These are phyloP conservation scores for Trichophyton verrucosum DNA, from an alignment of 2,329 filamentous ascomycete genomes.

Conservation along the genomic window DNA sequence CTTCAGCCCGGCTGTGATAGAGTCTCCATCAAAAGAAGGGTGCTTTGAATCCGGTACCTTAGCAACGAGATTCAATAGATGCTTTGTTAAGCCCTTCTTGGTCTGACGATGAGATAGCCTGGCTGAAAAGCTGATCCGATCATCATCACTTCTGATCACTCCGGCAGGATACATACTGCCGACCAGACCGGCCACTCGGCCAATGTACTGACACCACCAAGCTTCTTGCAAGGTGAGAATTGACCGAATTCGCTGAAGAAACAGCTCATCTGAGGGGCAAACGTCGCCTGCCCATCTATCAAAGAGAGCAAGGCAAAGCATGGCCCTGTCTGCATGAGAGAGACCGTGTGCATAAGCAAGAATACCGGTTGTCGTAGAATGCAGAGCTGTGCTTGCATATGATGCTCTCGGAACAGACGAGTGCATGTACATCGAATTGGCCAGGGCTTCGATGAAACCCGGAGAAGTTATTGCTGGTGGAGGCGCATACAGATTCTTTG, in stretches of 20 bases:
- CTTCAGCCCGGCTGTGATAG: constrained; percentile 31
- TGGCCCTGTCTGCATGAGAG: constrained; percentile 57
- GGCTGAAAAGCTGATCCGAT: constrained; percentile 28
- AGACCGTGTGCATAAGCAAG: constrained; percentile 59
- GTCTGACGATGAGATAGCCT: constrained; percentile 33
- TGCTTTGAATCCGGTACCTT: constrained; percentile 28
- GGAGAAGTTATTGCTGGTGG: constrained; percentile 38
- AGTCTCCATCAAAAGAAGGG: constrained; percentile 20
- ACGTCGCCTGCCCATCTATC: constrained; percentile 61
- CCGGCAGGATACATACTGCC: constrained; percentile 52
- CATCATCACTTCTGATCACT: constrained; percentile 20
- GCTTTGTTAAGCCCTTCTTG: constrained; percentile 21
- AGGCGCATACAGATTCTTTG: constrained; percentile 23
- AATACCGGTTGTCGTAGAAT: constrained; percentile 56
- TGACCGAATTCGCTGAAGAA: constrained; percentile 41
- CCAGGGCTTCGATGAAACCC: constrained; percentile 43
- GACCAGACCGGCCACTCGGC: constrained; percentile 46
- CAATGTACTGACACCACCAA: constrained; percentile 57
- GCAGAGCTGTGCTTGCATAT: constrained; percentile 55
- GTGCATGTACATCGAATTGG: constrained; percentile 47
- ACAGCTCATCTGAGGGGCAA: constrained; percentile 44
- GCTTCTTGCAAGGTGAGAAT: constrained; percentile 43
- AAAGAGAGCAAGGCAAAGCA: constrained; percentile 59
- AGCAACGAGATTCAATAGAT: constrained; percentile 36
- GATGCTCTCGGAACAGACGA: constrained; percentile 41